phyloP scores from a whole-genome alignment of 176 grass and related monocot species.

The Dendrocalamus sinicus region DNA sequence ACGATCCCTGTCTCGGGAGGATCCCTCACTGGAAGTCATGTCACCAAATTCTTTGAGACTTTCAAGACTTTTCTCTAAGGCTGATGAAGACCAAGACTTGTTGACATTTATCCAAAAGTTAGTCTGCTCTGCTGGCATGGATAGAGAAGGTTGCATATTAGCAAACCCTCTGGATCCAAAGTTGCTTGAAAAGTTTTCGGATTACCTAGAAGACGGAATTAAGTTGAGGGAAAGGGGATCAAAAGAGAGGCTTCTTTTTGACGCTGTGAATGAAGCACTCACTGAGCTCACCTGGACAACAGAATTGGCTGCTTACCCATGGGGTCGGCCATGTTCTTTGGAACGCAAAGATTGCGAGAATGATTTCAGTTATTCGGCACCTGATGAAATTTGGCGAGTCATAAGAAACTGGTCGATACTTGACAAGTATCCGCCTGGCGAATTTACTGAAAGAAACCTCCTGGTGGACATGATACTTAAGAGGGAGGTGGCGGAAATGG shows the following conservation, averaged over 20 bases:
- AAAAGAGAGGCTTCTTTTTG: constrained; percentile 72
- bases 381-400: constrained; percentile 69
- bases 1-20: constrained; percentile 65
- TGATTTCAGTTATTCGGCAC: constrained; percentile 29
- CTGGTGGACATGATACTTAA: constrained; percentile 74
- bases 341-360: constrained; percentile 28
- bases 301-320: constrained; percentile 61
- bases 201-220: constrained; percentile 46
- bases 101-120: constrained; percentile 72
- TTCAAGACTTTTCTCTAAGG: constrained; percentile 77
- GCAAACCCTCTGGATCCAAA: constrained; percentile 61
- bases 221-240: constrained; percentile 41
- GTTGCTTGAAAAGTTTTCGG: constrained; percentile 57
- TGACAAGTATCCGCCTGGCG: constrained; percentile 50
- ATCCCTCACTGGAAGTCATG: constrained; percentile 56
- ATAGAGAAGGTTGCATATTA: constrained; percentile 52
- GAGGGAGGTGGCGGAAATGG: constrained; percentile 57
- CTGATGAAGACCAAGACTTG: constrained; percentile 79
- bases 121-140: constrained; percentile 55
- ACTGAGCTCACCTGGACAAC: constrained; percentile 52
- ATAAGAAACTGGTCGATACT: constrained; percentile 77
- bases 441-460: constrained; percentile 46
- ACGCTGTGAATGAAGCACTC: constrained; percentile 78
- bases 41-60: constrained; percentile 82
- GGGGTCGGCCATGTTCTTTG: constrained; percentile 39